Percentiles rank a stretch among this genome's conserved stretches.
phyloP scores from a whole-genome alignment of 1,139 yeast genomes.

The Sugiyamaella pinicola region DNA sequence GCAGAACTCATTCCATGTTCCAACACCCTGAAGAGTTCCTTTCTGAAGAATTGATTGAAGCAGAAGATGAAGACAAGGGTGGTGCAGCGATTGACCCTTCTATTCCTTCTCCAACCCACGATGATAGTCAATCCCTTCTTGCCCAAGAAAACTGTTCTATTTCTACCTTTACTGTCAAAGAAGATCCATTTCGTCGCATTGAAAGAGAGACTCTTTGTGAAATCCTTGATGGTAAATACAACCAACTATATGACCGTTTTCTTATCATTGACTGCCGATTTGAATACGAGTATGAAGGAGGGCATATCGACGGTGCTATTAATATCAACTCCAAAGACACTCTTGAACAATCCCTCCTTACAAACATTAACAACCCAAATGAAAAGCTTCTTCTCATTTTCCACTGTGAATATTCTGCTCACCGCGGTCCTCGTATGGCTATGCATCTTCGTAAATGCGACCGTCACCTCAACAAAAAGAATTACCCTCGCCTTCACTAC shows the following conservation, averaged over 20 bases:
- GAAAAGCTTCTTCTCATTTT: constrained; percentile 62
- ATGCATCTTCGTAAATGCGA: constrained; percentile 81
- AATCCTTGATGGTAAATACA: constrained; percentile 60
- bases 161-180: constrained; percentile 45
- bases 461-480: constrained; percentile 67
- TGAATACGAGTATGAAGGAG: constrained; percentile 88
- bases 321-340: constrained; percentile 73
- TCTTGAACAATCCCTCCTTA: constrained; percentile 52
- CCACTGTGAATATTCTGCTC: constrained; percentile 93
- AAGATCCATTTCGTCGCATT: constrained; percentile 77
- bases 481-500: constrained; percentile 77
- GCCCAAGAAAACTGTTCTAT: constrained; percentile 33
- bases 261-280: constrained; percentile 85
- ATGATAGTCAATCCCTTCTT: constrained; percentile 28
- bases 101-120: constrained; percentile 1
- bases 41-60: constrained; percentile 34
- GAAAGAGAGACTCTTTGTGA: constrained; percentile 62
- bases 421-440: constrained; percentile 93
- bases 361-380: constrained; percentile 23
- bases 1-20: constrained; percentile 70
- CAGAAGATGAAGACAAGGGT: constrained; percentile 17
- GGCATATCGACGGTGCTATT: constrained; percentile 83
- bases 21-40: constrained; percentile 49
- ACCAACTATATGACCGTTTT: constrained; percentile 59
- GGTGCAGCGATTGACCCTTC: not conserved